Evolutionary conservation across 2,329 filamentous ascomycete species (phyloP), one percentile per base, ranked within the genome.

Genomic region (Aspergillus niger): DNA sequence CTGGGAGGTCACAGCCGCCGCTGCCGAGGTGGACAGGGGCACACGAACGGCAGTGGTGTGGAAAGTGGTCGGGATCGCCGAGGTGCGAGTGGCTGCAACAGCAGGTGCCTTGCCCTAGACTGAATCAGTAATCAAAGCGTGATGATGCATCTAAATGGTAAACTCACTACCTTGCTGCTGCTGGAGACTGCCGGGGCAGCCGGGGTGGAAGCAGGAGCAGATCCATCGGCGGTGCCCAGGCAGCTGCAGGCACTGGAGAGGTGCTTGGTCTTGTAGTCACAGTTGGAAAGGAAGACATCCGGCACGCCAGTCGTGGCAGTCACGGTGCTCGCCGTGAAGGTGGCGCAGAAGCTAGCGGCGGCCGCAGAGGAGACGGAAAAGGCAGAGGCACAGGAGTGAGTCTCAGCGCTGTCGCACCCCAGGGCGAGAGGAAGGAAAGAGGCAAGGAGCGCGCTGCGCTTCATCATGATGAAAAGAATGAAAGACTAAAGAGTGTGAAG

Each of bases 201-300:
- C 6, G 50, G 17, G 7, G 53, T 44, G 24, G 53, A 52, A 5
- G 47, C 30, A 30, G 58, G 36, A 47, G 57, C 8, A 17, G 57
- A 36, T 15, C 36, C 50, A 5, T 51, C 41, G 20, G 61, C 63
- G 8, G 67, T 64, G n/a, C 63, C 67, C 28, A 69, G 62, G 38
- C 67, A 70, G 61, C 64, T 70, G 56, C 68, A 70, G 8, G 68
- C 68, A 58, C 67, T 70, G 11, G 68, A 70, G 8, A 70, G 44
- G 26, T 69, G 64, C 44, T 62, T 66, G 11, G 61, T 60, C n/a
- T 66, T 66, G 47, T 59, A 64, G 30, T 67, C 62, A 53, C 68
- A 70, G 44, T 57, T 59, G 58, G 62, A 28, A 55, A 68, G 51
- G 59, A 68, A 60, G 58, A 61, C 57, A 48, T 36, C 55, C 8